phyloP scores from a whole-genome alignment of 1,284 basidiomycete species.

The Melanopsichium pennsylvanicum region DNA sequence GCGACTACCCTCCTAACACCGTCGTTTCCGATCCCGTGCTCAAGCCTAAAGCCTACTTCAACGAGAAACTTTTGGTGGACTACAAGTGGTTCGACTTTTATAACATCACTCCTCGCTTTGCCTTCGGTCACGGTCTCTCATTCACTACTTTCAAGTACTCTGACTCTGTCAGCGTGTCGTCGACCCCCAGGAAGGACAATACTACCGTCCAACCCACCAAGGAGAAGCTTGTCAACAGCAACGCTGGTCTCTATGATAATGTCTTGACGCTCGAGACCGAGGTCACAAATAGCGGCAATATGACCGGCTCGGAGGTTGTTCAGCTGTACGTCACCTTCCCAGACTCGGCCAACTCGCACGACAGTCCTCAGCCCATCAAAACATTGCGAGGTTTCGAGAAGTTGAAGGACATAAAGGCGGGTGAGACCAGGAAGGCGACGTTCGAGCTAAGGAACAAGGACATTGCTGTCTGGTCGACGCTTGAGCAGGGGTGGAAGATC shows the following conservation, averaged over 20 bases:
- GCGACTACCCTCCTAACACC: conserved; percentile 51
- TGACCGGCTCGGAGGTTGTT: conserved; percentile 56
- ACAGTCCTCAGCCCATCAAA: conserved; percentile 59
- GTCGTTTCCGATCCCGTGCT: conserved; percentile 41
- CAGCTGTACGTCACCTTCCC: conserved; percentile 59
- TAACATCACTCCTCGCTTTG: conserved; percentile 51
- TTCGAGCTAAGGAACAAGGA: conserved; percentile 53
- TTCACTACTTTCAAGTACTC: conserved; percentile 56
- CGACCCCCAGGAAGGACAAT: conserved; percentile 32
- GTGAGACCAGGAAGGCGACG: conserved; percentile 28
- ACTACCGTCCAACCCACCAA: conserved; percentile 40
- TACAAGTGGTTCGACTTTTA: conserved; percentile 52
- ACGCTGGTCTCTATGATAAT: no score
- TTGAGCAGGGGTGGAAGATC: conserved; percentile 45
- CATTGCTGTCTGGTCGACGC: conserved; percentile 41
- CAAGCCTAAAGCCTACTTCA: conserved; percentile 55
- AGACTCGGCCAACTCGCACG: conserved; percentile 27
- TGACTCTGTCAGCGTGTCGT: conserved; percentile 45
- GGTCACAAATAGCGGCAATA: conserved; percentile 49
- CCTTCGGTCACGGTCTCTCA: conserved; percentile 56
- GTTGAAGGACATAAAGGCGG: conserved; percentile 32
- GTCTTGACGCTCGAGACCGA: conserved; percentile 52
- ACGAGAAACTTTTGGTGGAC: conserved; percentile 53
- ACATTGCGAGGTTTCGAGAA: conserved; percentile 53
- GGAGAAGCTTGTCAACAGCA: no score